Evolutionary conservation across 75 land plant genomes (phyloP), one percentile per base, ranked within the genome.

Genomic region (Selaginella tamariscina): DNA sequence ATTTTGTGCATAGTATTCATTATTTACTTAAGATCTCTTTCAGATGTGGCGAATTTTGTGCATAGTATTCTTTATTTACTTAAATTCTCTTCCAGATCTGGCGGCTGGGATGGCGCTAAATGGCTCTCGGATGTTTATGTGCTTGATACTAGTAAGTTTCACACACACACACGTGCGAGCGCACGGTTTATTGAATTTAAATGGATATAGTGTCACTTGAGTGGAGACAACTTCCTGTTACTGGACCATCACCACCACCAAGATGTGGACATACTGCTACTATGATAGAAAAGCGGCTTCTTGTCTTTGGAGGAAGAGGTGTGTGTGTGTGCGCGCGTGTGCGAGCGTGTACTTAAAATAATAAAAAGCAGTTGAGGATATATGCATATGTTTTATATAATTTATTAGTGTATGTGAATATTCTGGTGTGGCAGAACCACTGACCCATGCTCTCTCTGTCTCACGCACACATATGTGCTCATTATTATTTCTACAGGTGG

Each of bases 221-320:
- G 74, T 89, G 98, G 98, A 83, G 67, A 39, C 84, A 84, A 65
- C 70, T 93, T 54, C 76, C 82, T 9, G 56, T 89, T 69, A 49
- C 83, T 32, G 98, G 98, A 64, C 74, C 91, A 32, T 56, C 75
- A 55, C 96, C 98, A 27, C 83, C 96, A 2, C 88, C 95, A n/a
- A 81, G 98, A 64, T 93, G 98, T 82, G 98, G 96, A 9, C 98
- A 93, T 73, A 80, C 91, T 26, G 88, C 87, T 44, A 93, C 91
- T 9, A 89, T 93, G 98, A 81, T 89, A 55, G 98, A 93, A 76
- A 93, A 93, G 70, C 82, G 96, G 9, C 64, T 93, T 80, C 91
- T 93, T 57, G 73, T 93, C 27, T 89, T 81, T 80, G 98, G 98
- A 62, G 98, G 98, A 31, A 82, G 98, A 86, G 96, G 96, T 93